Evolutionary conservation across 768 basidiomycete species (phyloP).

Genomic region (Fistulinella prunicolor): DNA sequence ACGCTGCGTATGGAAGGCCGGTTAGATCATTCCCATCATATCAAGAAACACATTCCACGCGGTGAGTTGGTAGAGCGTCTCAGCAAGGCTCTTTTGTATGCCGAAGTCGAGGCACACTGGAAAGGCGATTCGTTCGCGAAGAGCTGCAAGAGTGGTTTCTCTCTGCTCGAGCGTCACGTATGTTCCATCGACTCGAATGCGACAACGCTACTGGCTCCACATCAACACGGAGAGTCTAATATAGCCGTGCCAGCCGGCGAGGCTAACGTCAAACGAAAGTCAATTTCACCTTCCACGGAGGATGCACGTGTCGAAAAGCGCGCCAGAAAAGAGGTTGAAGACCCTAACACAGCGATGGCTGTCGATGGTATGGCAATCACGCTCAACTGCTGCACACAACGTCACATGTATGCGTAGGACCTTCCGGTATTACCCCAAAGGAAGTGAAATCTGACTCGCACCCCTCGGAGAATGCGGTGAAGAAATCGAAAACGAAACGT

Average conservation of each 20-base stretch:
- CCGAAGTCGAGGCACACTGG: constrained; percentile 85
- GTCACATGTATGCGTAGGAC: constrained; percentile 13
- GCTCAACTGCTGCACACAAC: constrained; percentile 26
- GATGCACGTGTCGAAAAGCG: constrained; percentile 64
- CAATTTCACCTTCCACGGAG: constrained; percentile 40
- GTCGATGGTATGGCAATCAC: constrained; percentile 37
- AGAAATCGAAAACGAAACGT: constrained; percentile 37
- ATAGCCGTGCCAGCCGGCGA: constrained; percentile 15
- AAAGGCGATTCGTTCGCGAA: constrained; percentile 55
- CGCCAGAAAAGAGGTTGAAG: constrained; percentile 48
- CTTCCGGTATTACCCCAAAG: constrained; percentile 10
- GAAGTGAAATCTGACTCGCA: constrained; percentile 24
- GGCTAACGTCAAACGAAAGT: constrained; percentile 49
- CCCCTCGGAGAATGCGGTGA: constrained; percentile 16
- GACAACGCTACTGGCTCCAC: constrained; percentile 12
- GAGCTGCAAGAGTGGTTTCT: constrained; percentile 69
- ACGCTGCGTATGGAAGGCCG: constrained; percentile 72
- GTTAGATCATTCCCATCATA: constrained; percentile 65
- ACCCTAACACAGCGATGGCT: constrained; percentile 34
- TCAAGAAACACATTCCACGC: constrained; percentile 71
- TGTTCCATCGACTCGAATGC: constrained; percentile 54
- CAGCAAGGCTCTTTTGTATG: constrained; percentile 74
- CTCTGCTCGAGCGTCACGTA: constrained; percentile 69
- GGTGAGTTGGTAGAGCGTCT: constrained; percentile 82
- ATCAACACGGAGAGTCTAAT: constrained; percentile 14